Base-by-base conservation (phyloP, 2,329 filamentous ascomycete species). In the Whalleya microplaca region DNA sequence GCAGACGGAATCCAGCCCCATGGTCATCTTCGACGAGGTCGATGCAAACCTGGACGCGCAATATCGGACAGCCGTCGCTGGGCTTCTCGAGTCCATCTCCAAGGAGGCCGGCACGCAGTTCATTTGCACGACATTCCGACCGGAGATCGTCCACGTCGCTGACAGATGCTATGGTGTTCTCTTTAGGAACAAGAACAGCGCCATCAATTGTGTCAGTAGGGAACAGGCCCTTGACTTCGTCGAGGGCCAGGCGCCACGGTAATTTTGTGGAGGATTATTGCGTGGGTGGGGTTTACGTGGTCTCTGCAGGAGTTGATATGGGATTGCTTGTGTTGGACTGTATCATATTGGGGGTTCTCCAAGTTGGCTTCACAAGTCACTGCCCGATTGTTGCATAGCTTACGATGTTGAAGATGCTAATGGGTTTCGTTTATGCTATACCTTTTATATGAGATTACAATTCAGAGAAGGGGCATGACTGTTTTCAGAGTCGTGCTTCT, bases 21-120 rank as follows among this genome's bases (percentile, higher is more conserved):
- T 99, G 82, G 97, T 99, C 73, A 93, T 99, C 69, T 99, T 99
- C 67, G 95, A 99, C 73, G 95, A 99, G 76, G 96, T 99, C 62
- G 95, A 99, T 71, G 95, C 95, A 73, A 99, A 99, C 72, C 84
- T 99, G 21, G 95, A 99, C 73, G 93, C 95, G 1, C 95, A 99
- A 75, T 99, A 99, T 78, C 90, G 95, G 59, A 97, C 95, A 1
- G 94, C 95, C 1, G 95, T 99, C 10, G 95, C 95, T 2, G 84
- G 91, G 54, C 91, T 98, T 78, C 82, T 99, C 20, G 82, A 94
- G 69, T 88, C 87, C 52, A 92, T 92, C 61, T 91, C 88, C 14
- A 78, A 82, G 57, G 84, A 87, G 64, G 83, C 82, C 14, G 81
- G 83, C 59, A 87, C 83, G 48, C 83, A 99, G 73, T 99, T 99